Evolutionary conservation across 768 basidiomycete species (phyloP), one percentile per base, ranked within the genome.

Genomic region (Boletus rex-veris): DNA sequence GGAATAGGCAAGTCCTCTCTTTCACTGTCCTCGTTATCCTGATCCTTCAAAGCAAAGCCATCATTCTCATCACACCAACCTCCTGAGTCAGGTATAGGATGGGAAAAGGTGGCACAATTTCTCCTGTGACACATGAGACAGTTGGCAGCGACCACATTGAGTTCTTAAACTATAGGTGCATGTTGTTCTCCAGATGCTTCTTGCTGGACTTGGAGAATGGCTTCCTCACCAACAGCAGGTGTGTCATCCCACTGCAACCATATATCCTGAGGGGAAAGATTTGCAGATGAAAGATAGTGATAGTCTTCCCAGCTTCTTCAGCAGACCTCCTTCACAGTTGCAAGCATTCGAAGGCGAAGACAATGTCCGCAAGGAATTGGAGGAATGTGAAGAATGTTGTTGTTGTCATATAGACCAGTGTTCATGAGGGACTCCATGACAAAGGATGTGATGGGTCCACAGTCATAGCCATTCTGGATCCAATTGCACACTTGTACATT

Each of bases 341-440:
- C 9, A 10, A 50, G 31, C 30, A 50, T 50, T n/a, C 9, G 3
- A 28, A 48, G 46, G 8, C 24, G 15, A 11, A 48, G 35, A 7
- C 7, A 24, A 48, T 48, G 52, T 1, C 54, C 54, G 45, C 49
- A 55, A 2, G 49, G 44, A 12, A 55, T 46, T 0, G 7, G 10
- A 7, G 44, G 45, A 14, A 55, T 40, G 18, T 39, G 16, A 8
- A 54, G 10, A 2, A 0, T 5, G 2, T 19, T 4, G 3, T 45
- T 2, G 2, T 0, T 21, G 28, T 35, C 37, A 41, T 41, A 19
- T 0, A 55, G 33, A 9, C 52, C 54, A 43, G 9, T 21, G 28
- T 56, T 18, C 35, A 59, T 49, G 0, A 57, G 40, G 7, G 41
- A 45, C 40, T 58, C 30, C 12, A 54, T n/a, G 6, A 60, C 21